A percentile compares a stretch with the other conserved stretches of the same genome.
These are phyloP conservation scores for Ophioceras dolichostomum DNA, from an alignment of 2,329 filamentous ascomycete species.

Conservation along the genomic window DNA sequence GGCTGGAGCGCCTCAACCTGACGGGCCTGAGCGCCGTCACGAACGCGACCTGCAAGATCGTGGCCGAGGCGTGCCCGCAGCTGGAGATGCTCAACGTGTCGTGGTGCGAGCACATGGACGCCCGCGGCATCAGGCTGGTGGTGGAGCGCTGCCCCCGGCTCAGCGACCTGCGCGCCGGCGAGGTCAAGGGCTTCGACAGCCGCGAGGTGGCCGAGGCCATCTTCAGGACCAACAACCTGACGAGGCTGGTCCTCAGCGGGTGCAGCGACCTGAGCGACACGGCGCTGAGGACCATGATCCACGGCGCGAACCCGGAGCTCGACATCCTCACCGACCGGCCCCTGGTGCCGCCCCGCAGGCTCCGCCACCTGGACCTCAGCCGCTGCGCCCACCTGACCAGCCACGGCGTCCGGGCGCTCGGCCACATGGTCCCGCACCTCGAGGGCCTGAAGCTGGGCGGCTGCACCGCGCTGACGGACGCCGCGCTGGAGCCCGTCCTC, in stretches of 20 bases:
- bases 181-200: constrained; percentile 70
- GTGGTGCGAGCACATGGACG: constrained; percentile 83
- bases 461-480: constrained; percentile 62
- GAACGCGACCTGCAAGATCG: constrained; percentile 76
- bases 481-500: constrained; percentile 58
- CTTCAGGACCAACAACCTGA: constrained; percentile 69
- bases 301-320: constrained; percentile 63
- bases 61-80: constrained; percentile 67
- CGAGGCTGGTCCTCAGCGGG: constrained; percentile 70
- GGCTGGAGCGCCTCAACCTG: constrained; percentile 74
- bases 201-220: constrained; percentile 59
- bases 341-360: constrained; percentile 61
- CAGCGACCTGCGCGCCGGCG: constrained; percentile 69
- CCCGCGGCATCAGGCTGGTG: constrained; percentile 60
- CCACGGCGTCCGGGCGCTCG: constrained; percentile 56
- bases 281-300: constrained; percentile 59
- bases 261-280: constrained; percentile 70
- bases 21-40: constrained; percentile 69
- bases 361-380: constrained; percentile 78
- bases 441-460: constrained; percentile 77
- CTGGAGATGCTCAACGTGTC: constrained; percentile 83
- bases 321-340: constrained; percentile 70
- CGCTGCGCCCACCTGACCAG: constrained; percentile 66
- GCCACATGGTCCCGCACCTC: constrained; percentile 62
- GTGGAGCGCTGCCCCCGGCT: constrained; percentile 61